Base-by-base conservation (phyloP, 306 rosid genomes). In the Vigna trinervia region DNA sequence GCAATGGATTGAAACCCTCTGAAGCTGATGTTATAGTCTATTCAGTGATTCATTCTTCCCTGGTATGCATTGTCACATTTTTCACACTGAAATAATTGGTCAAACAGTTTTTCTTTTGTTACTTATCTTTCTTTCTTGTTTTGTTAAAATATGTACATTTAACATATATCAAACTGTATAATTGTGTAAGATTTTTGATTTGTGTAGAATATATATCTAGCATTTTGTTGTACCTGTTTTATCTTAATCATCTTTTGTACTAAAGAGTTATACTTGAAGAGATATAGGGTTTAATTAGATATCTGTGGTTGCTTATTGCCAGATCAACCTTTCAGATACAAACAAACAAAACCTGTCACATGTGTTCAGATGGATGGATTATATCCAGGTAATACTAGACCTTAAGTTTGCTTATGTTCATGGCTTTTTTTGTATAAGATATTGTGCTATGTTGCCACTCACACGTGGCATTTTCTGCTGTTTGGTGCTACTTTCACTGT, bases 351-450 rank as follows among this genome's bases (percentile, higher is more conserved):
- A 87, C 66, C 80, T 92, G 69, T 89, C 88, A 7, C 93, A 96
- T 84, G 77, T 92, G 17, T 30, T 92, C 80, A 92, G 99, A 89
- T 96, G 99, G 98, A 23, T 82, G 46, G 96, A 88, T 81, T 88
- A 88, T 84, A 88, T 92, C 82, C 98, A 96, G 91, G 98, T 96
- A 87, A 72, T 70, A 48, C 81, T 68, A 4, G 65, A 28, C 43
- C 10, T 68, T 69, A 26, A 45, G 75, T 19, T 15, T 15, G 43
- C 39, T 19, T 64, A 12, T 76, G 69, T 12, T 54, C 15, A 14
- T 66, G 12, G 17, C 57, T 72, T 22, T 41, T 76, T 66, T 5
- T 47, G 15, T 66, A 34, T 15, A 1, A 63, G 67, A 58, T 50
- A 75, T 30, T 75, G 39, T 30, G 17, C 67, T 76, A 61, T 8